Conservation (phyloP, 352 stramenopile species). For the Phytophthora multivora region DNA sequence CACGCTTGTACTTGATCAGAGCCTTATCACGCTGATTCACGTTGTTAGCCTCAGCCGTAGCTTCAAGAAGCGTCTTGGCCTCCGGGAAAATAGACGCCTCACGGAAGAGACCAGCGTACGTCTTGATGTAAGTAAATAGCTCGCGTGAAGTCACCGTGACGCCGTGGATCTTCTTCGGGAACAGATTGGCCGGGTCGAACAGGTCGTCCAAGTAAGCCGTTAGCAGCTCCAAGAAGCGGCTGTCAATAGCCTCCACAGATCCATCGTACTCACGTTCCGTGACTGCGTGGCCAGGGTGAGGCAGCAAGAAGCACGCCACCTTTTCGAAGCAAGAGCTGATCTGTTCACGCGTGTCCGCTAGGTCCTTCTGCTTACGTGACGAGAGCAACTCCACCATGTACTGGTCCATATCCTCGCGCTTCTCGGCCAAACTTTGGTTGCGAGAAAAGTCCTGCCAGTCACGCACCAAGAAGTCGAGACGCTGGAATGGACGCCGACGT, state of each 20-base stretch:
- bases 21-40: constrained; percentile 92
- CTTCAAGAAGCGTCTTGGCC: constrained; percentile 97
- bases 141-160: constrained; percentile 93
- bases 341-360: constrained; percentile 94
- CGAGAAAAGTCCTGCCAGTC: constrained; percentile 98
- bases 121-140: constrained; percentile 96
- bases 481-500: constrained; percentile 94
- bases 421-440: constrained; percentile 88
- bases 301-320: constrained; percentile 95
- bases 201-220: constrained; percentile 95
- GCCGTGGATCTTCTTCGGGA: constrained; percentile 95
- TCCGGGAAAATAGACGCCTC: constrained; percentile 96
- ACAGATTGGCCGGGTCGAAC: constrained; percentile 89
- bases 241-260: constrained; percentile 94
- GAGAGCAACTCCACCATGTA: constrained; percentile 95
- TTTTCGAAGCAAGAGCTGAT: constrained; percentile 97
- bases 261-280: constrained; percentile 98
- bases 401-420: constrained; percentile 92
- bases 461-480: constrained; percentile 98
- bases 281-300: constrained; percentile 96
- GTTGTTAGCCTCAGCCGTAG: constrained; percentile 98
- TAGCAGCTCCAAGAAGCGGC: constrained; percentile 93
- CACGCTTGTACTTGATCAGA: constrained; percentile 90
- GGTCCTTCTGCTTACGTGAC: constrained; percentile 93
- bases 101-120: constrained; percentile 96